Evolutionary conservation across 129 eudicot species (phyloP), one percentile per base, ranked within the genome.

Genomic region (Oenanthe sinensis): DNA sequence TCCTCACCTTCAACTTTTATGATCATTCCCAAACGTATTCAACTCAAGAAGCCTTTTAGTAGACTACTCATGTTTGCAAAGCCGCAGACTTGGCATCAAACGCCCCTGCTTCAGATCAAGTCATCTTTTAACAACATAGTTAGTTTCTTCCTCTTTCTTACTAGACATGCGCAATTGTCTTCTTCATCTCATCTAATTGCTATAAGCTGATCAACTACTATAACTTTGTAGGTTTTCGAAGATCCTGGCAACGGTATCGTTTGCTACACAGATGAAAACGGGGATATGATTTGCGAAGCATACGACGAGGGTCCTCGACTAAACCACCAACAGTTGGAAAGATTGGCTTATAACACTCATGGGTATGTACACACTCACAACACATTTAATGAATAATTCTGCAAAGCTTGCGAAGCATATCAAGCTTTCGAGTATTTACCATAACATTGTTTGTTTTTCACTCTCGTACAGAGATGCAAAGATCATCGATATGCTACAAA

Each of bases 401-500:
- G 65, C 65, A n/a, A 60, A 60, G 0, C 16, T 60, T 15, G 58
- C 7, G 22, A 48, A 48, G 15, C 58, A 50, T 50, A 16, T 50
- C 22, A 50, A 50, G 0, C 10, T 70, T 70, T 15, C 6, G 28
- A 42, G 12, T 39, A 30, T 13, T 11, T 14, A 69, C 20, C 12
- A 4, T 33, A 14, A 12, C 3, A 10, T 22, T 37, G 26, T 71
- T n/a, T 40, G 22, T 3, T 37, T 71, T 37, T 8, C 12, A 19
- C n/a, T 19, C 75, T 22, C 48, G 8, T 8, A 16, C 74, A 80
- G 83, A 44, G 83, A 80, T 74, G 28, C 24, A 11, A 69, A 74
- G 73, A 80, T 80, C 44, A 50, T 80, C 46, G 75, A 37, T 55
- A 77, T 80, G 68, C 78, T 80, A 10, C 71, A 30, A 58, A 30